phyloP scores from a whole-genome alignment of 495 filamentous ascomycete species.

The Tuber brumale region DNA sequence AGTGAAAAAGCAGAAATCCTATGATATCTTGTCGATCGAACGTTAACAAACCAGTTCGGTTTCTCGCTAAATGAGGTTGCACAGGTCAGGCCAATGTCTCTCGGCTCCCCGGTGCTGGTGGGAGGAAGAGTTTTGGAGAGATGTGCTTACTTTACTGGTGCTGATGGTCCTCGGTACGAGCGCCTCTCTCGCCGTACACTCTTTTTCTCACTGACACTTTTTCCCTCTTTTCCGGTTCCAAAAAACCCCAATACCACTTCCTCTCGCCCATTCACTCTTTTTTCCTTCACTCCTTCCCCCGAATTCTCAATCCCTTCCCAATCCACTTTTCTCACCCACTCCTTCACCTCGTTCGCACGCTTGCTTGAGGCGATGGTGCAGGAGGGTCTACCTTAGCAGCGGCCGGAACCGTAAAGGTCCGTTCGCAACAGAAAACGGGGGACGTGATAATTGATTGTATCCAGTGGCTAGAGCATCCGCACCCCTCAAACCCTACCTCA shows the following conservation, averaged over 20 bases:
- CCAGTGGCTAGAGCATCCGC: slow-evolving; percentile 28
- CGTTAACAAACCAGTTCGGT: neutral
- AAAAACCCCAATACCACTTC: neutral
- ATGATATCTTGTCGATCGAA: neutral
- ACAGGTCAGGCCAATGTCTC: neutral
- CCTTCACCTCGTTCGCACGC: neutral
- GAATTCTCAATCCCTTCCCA: neutral
- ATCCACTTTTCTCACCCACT: slow-evolving; percentile 1
- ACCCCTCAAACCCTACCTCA: slow-evolving; percentile 9
- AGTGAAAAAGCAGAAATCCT: neutral
- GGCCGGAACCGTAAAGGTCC: slow-evolving; percentile 31
- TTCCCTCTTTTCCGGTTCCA: neutral
- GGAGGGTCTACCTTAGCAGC: slow-evolving; percentile 22
- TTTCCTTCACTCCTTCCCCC: slow-evolving; percentile 7
- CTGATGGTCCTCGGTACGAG: neutral
- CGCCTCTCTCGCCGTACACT: neutral
- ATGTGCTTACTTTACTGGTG: neutral
- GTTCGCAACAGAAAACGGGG: slow-evolving; percentile 37
- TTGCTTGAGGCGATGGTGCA: slow-evolving; percentile 26
- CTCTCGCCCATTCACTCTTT: slow-evolving; percentile 17
- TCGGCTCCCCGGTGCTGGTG: neutral
- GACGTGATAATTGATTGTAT: slow-evolving; percentile 36
- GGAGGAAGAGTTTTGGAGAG: neutral
- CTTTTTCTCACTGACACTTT: neutral
- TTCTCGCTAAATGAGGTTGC: neutral